These are phyloP conservation scores for Backusella sp. DNA, from an alignment of 192 early-diverging fungal species.

Conservation along the genomic window DNA sequence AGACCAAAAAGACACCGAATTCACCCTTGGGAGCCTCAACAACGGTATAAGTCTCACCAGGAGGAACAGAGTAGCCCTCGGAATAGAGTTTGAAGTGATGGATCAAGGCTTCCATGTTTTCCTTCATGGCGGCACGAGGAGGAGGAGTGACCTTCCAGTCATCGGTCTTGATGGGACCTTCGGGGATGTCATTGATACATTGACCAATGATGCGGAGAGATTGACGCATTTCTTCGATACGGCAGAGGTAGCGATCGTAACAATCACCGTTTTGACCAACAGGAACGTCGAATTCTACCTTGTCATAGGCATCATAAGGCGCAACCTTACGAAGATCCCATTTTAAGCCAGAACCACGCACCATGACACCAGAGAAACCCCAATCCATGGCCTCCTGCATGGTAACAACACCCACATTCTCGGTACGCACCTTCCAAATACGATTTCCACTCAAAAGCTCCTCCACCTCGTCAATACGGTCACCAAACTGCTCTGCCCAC, in stretches of 20 bases:
- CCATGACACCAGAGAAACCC: constrained; percentile 93
- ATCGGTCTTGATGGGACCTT: constrained; percentile 92
- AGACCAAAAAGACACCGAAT: constrained; percentile 94
- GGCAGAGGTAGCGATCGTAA: constrained; percentile 94
- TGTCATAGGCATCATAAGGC: constrained; percentile 95
- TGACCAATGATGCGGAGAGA: constrained; percentile 92
- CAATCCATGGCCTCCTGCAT: constrained; percentile 88
- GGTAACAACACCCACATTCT: constrained; percentile 84
- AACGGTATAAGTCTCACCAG: constrained; percentile 96
- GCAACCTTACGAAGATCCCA: constrained; percentile 93
- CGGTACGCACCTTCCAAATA: constrained; percentile 91
- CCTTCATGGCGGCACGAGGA: constrained; percentile 92
- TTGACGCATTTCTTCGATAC: constrained; percentile 99
- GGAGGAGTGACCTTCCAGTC: constrained; percentile 96
- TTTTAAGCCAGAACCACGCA: constrained; percentile 89
- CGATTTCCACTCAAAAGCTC: constrained; percentile 92
- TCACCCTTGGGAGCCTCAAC: constrained; percentile 99
- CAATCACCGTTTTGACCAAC: constrained; percentile 94
- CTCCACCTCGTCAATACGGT: constrained; percentile 92
- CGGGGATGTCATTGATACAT: constrained; percentile 95
- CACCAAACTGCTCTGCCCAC: constrained; percentile 89
- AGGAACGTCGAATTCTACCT: constrained; percentile 96
- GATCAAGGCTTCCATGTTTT: constrained; percentile 98
- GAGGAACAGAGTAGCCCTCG: constrained; percentile 97
- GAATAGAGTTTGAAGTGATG: constrained; percentile 99